These are phyloP conservation scores for Yamadazyma conglobata DNA, from an alignment of 1,139 yeast genomes.

Conservation along the genomic window DNA sequence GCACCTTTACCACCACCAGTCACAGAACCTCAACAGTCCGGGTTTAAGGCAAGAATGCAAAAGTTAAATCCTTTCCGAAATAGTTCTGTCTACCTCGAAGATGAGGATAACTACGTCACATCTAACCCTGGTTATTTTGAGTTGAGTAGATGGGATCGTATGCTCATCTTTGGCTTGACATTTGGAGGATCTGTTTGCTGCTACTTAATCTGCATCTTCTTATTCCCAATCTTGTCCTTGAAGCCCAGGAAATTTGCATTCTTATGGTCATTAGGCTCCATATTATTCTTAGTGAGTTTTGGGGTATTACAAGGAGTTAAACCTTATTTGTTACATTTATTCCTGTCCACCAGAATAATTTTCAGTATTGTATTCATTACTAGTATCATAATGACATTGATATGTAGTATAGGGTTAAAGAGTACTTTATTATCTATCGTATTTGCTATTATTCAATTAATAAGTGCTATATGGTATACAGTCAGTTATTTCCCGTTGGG, in stretches of 20 bases:
- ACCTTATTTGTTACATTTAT: conserved; percentile 46
- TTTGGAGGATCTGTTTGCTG: conserved; percentile 54
- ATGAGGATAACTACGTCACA: conserved; percentile 44
- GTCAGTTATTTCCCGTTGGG: conserved; percentile 66
- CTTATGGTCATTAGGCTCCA: conserved; percentile 60
- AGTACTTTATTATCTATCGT: conserved; percentile 48
- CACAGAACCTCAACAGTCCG: conserved; percentile 20
- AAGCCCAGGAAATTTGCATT: conserved; percentile 60
- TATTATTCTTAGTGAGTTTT: conserved; percentile 54
- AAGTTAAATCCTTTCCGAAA: conserved; percentile 40
- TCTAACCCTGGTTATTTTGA: conserved; percentile 46
- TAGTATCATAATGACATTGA: conserved; percentile 48
- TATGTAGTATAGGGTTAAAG: conserved; percentile 44
- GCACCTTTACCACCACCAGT: conserved; percentile 42
- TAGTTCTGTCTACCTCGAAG: conserved; percentile 37
- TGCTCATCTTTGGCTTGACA: conserved; percentile 53
- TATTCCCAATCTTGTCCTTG: conserved; percentile 53
- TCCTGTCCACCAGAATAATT: conserved; percentile 47
- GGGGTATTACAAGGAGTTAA: conserved; percentile 54
- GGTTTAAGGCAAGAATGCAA: conserved; percentile 29
- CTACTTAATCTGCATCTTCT: conserved; percentile 50
- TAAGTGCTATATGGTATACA: conserved; percentile 54
- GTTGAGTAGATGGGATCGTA: conserved; percentile 57
- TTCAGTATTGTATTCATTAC: conserved; percentile 49
- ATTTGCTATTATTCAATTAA: conserved; percentile 49